A percentile compares a stretch with the other conserved stretches of the same genome.
phyloP scores from a whole-genome alignment of 1,284 basidiomycete genomes.

The Sparassis latifolia region DNA sequence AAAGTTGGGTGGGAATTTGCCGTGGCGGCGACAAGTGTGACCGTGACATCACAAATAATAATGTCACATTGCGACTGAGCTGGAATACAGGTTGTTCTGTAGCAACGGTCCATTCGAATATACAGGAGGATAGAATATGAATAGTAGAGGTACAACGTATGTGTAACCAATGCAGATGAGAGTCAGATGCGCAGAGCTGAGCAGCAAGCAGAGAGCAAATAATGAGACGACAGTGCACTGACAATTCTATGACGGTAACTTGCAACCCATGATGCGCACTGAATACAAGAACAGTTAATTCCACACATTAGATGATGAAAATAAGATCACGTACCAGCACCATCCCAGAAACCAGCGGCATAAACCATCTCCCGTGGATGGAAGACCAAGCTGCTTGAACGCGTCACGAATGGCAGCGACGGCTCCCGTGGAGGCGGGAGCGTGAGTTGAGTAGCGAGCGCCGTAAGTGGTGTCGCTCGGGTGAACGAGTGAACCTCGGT shows the following conservation, averaged over 20 bases:
- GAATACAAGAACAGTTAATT: conserved; percentile 11
- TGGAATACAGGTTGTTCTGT: no score
- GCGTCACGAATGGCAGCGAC: conserved; percentile 55
- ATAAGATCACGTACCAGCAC: conserved; percentile 46
- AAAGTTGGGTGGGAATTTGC: neutral
- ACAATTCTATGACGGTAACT: conserved; percentile 22
- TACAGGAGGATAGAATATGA: neutral
- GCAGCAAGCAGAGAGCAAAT: conserved; percentile 3
- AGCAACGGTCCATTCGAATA: neutral
- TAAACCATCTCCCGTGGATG: conserved; percentile 80
- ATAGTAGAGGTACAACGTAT: neutral
- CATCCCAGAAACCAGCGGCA: conserved; percentile 67
- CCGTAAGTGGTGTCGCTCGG: conserved; percentile 37
- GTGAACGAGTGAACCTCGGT: conserved; percentile 51
- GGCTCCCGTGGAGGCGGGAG: conserved; percentile 44
- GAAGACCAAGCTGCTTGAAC: conserved; percentile 61
- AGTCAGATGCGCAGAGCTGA: neutral
- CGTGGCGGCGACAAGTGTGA: neutral
- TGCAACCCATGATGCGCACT: conserved; percentile 42
- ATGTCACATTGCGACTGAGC: neutral
- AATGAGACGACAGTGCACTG: neutral
- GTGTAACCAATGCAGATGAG: neutral
- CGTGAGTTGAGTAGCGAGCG: conserved; percentile 49
- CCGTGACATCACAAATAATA: neutral
- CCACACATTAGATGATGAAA: conserved; percentile 2